phyloP scores from a whole-genome alignment of 2,329 filamentous ascomycete genomes.

The Coniochaeta hoffmannii region DNA sequence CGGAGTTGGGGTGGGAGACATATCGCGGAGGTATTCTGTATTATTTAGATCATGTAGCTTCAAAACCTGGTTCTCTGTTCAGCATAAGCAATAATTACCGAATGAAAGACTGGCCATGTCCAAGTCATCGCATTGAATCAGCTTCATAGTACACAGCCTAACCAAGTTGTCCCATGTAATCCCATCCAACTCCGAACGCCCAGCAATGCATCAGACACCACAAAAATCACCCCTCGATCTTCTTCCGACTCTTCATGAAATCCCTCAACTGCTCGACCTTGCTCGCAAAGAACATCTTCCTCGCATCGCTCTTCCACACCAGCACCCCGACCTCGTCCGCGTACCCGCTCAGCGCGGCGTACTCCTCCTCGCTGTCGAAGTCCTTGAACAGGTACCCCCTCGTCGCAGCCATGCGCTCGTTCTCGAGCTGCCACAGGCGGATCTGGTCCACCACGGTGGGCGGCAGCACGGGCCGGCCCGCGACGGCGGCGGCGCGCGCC shows the following conservation, averaged over 20 bases:
- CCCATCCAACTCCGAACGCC: slow-evolving; percentile 8
- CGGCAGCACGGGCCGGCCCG: slow-evolving; percentile 68
- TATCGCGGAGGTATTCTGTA: too few species aligned
- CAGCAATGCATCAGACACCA: slow-evolving; percentile 8
- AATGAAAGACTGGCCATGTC: too few species aligned
- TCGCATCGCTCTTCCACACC: slow-evolving; percentile 74
- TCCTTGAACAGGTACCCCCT: slow-evolving; percentile 85
- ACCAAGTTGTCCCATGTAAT: too few species aligned
- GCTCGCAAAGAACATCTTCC: slow-evolving; percentile 84
- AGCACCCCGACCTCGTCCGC: slow-evolving; percentile 87
- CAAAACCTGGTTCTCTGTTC: too few species aligned
- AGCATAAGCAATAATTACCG: too few species aligned
- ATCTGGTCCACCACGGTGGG: slow-evolving; percentile 98
- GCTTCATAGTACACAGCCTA: too few species aligned
- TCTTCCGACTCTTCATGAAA: slow-evolving; percentile 64
- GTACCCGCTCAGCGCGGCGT: slow-evolving; percentile 64
- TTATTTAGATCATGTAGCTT: too few species aligned
- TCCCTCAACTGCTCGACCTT: slow-evolving; percentile 82
- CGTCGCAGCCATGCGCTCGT: slow-evolving; percentile 83
- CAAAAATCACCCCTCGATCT: slow-evolving; percentile 26
- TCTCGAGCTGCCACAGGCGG: slow-evolving; percentile 93
- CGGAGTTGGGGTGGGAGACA: too few species aligned
- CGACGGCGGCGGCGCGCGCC: slow-evolving; percentile 54
- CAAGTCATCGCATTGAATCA: too few species aligned
- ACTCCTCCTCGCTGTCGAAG: slow-evolving; percentile 66